Base-by-base conservation (phyloP, 139 green algal species). In the Chlamydomonas sphaeroides region DNA sequence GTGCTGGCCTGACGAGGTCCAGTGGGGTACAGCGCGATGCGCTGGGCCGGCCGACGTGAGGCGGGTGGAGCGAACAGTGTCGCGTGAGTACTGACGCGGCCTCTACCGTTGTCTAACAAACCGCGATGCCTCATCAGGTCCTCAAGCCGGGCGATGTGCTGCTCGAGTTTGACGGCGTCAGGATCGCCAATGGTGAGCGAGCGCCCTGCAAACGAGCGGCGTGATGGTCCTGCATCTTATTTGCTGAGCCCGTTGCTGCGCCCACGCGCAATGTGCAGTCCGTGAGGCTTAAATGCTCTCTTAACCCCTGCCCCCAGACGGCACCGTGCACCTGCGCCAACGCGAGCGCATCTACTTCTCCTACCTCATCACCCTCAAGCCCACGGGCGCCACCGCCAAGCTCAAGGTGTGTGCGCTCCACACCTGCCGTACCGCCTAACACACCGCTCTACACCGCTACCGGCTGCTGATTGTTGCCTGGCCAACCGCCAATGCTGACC, bases 271-370 rank as follows among this genome's bases (percentile, higher is more conserved):
- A n/a, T n/a, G n/a, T n/a, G n/a, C n/a, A n/a, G n/a, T n/a, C n/a
- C n/a, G n/a, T n/a, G n/a, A n/a, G n/a, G n/a, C n/a, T n/a, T n/a
- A n/a, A n/a, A n/a, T n/a, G n/a, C n/a, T n/a, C n/a, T n/a, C n/a
- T n/a, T n/a, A n/a, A n/a, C n/a, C 3, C 41, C 33, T 5, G 2
- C 71, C 10, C 65, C 86, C 92, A 67, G 91, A 92, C 75, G 88
- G 88, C 79, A 92, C 86, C 6, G 86, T 96, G 32, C 85, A 84
- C 63, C 92, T 95, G 78, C 86, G 93, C 21, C 81, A 88, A 33
- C 84, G 90, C 45, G 93, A 96, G 84, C 88, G 92, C 49, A 94
- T 96, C 77, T 90, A 93, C 73, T 96, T 96, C 86, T 92, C 92
- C 49, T 86, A 85, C 76, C 90, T 96, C 68, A 90, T 95, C 65